Base-by-base conservation (phyloP, 169 alveolate species). In the Babesia microti region DNA sequence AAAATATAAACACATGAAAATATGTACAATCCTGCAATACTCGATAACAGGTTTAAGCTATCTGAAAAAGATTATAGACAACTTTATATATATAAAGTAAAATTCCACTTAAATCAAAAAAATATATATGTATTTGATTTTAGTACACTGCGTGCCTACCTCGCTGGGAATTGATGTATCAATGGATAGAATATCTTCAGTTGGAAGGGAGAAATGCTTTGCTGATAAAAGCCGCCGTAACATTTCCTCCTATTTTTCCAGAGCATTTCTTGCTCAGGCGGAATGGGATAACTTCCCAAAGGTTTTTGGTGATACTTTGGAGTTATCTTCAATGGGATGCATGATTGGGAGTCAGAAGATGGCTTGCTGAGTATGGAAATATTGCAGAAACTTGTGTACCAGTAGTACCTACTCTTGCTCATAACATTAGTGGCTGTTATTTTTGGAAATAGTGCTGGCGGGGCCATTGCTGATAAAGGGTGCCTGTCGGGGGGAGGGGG, bases 221-320 rank as follows among this genome's bases (percentile, higher is more conserved):
- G 91, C 57, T 76, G 85, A 48, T 72, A 69, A 55, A 68, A 83
- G 12, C 89, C 89, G 1, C 91, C 91, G 45, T 66, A 79, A 21
- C 79, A 79, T 18, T 63, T 65, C 55, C 79, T 69, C 58, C 91
- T 71, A 53, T 83, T 81, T 49, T 70, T 75, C 91, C 91, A 83
- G 53, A 80, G 71, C 85, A 83, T 58, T 55, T 79, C 89, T 19
- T 69, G 81, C 47, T 83, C 91, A 15, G 91, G 91, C 23, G 91
- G 84, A 24, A 76, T 56, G 26, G 91, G 91, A 53, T 83, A 83
- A 17, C 79, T 54, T 3, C 91, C 91, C 36, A 83, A 74, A 6
- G 89, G 81, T 18, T 73, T 78, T 35, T 72, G 89, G 27, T 79
- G 51, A 45, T 56, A 70, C 57, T 79, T 79, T 15, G 89, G 75